These are phyloP conservation scores for Aspergillus sp. DNA, from an alignment of 2,329 filamentous ascomycete species.

Conservation along the genomic window DNA sequence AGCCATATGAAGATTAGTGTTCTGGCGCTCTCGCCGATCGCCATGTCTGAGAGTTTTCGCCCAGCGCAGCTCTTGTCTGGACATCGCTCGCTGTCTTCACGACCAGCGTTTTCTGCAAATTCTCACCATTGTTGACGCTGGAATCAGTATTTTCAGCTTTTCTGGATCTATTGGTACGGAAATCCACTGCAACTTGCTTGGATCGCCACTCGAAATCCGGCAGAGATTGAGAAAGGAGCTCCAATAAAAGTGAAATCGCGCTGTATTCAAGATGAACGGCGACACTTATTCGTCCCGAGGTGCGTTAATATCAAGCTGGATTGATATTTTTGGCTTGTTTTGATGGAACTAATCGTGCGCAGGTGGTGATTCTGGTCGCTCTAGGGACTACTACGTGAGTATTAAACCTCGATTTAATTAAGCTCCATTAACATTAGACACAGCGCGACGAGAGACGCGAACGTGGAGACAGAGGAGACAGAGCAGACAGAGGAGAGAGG, in stretches of 20 bases:
- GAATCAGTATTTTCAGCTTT: background rate
- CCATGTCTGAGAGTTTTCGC: constrained; percentile 35
- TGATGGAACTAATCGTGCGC: constrained; percentile 28
- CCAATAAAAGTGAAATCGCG: constrained; percentile 16
- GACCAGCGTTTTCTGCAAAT: constrained; percentile 8
- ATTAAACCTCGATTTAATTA: background rate
- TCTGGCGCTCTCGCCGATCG: constrained; percentile 19
- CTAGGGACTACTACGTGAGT: constrained; percentile 56
- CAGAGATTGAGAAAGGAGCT: constrained; percentile 8
- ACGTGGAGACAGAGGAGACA: constrained; percentile 34
- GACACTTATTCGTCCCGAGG: constrained; percentile 79
- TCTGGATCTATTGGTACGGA: background rate
- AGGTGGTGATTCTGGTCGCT: constrained; percentile 50
- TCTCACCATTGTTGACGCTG: background rate
- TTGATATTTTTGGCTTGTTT: constrained; percentile 15
- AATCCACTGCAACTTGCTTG: background rate
- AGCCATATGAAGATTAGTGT: constrained; percentile 17
- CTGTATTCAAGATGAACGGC: constrained; percentile 69
- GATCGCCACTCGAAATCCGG: background rate
- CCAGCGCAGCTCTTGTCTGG: constrained; percentile 18
- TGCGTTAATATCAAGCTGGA: constrained; percentile 40
- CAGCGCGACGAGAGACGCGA: constrained; percentile 51
- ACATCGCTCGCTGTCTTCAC: constrained; percentile 2
- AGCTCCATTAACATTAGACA: background rate
- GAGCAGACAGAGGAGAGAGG: constrained; percentile 56